Percentiles rank a stretch among this genome's conserved stretches.
Conservation (phyloP, 257 asterid genomes). For the Paulownia fortunei region DNA sequence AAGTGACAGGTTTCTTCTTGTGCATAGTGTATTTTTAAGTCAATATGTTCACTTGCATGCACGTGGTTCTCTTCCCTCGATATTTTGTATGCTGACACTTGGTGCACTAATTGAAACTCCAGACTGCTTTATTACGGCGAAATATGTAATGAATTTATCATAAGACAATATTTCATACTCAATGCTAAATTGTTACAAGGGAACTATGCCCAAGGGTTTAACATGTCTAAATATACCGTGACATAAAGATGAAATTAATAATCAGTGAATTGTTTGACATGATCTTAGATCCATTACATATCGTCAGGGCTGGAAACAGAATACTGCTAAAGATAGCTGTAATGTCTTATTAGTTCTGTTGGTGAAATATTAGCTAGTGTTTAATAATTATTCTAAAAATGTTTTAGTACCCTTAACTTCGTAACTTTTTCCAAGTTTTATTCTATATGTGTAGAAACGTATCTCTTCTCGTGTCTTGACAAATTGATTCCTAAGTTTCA, state of each 20-base stretch:
- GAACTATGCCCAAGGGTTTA: conserved; percentile 19
- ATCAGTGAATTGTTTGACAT: conserved; percentile 11
- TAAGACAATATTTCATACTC: not conserved
- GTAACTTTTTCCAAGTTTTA: not conserved
- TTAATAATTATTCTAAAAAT: not conserved
- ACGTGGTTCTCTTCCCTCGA: conserved; percentile 2
- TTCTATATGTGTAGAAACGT: not conserved
- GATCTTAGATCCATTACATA: conserved; percentile 11
- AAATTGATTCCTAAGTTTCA: conserved; percentile 19
- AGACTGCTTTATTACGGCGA: not conserved
- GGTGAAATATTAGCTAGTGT: conserved; percentile 11
- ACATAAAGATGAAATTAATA: not conserved
- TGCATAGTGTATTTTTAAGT: conserved; percentile 8
- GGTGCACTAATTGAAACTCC: not conserved
- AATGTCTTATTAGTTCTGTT: not conserved
- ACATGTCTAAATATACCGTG: conserved; percentile 4
- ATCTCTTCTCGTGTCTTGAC: conserved; percentile 9
- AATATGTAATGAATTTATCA: conserved; percentile 1
- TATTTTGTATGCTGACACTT: conserved; percentile 26
- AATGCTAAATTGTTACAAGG: not conserved
- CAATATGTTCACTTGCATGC: not conserved
- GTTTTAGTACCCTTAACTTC: not conserved
- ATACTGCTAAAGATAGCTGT: not conserved
- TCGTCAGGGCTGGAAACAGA: not conserved
- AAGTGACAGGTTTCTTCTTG: conserved; percentile 29